phyloP scores from a whole-genome alignment of 2,329 filamentous ascomycete genomes.

The Cladophialophora carrionii region DNA sequence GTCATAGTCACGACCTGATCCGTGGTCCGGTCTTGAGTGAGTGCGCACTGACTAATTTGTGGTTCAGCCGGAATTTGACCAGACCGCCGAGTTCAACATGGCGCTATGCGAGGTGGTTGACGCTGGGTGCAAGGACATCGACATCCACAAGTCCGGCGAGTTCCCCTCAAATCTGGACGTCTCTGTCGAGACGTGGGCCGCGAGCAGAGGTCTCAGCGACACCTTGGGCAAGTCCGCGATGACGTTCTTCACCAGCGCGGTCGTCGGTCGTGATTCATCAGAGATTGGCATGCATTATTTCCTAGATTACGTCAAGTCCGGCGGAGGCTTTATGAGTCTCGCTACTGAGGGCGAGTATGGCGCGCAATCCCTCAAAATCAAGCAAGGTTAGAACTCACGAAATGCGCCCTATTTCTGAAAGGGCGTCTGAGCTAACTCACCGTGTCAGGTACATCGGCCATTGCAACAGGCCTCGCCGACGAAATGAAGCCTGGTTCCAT shows the following conservation, averaged over 20 bases:
- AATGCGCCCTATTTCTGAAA: conserved; percentile 31
- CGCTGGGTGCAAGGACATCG: conserved; percentile 2
- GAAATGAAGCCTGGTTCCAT: conserved; percentile 27
- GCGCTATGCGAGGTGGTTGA: conserved; percentile 19
- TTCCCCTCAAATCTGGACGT: conserved; percentile 23
- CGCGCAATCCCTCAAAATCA: conserved; percentile 56
- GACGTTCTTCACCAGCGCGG: conserved; percentile 43
- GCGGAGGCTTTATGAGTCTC: conserved; percentile 57
- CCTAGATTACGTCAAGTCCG: conserved; percentile 58
- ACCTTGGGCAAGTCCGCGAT: conserved; percentile 7
- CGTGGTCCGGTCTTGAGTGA: not conserved
- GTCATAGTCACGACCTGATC: not conserved
- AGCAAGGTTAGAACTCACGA: conserved; percentile 50
- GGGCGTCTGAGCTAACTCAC: not conserved
- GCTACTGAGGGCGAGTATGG: conserved; percentile 57
- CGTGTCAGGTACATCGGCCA: conserved; percentile 25
- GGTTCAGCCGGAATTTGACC: conserved; percentile 11
- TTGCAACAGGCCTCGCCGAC: conserved; percentile 24
- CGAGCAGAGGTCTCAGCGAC: conserved; percentile 18
- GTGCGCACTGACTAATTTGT: not conserved
- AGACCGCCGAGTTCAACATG: conserved; percentile 13
- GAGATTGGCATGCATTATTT: conserved; percentile 59
- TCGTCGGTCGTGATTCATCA: conserved; percentile 52
- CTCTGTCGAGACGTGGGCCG: conserved; percentile 22
- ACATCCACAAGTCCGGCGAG: conserved; percentile 18